Evolutionary conservation across 2,329 filamentous ascomycete genomes (phyloP).

Genomic region (Zasmidium citrigriseum): DNA sequence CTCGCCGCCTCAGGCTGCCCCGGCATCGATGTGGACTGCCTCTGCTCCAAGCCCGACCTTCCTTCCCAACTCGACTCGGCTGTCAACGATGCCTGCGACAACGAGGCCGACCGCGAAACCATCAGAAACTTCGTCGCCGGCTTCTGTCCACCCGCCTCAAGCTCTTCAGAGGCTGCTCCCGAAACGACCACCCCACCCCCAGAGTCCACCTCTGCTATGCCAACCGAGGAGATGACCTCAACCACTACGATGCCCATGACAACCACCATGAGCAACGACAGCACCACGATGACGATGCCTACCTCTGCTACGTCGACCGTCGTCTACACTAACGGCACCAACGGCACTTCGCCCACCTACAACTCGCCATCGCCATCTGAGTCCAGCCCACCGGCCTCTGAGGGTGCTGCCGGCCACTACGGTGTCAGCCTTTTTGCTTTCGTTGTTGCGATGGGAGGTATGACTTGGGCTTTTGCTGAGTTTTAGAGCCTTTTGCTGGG

Average conservation of each 20-base stretch:
- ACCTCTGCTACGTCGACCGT: background rate
- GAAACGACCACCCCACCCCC: background rate
- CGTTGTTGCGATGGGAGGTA: conserved; percentile 16
- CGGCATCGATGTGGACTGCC: conserved; percentile 14
- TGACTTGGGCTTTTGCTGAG: conserved; percentile 24
- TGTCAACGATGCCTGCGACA: conserved; percentile 15
- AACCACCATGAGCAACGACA: background rate
- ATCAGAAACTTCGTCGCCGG: conserved; percentile 10
- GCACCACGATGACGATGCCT: no score
- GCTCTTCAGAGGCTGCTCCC: background rate
- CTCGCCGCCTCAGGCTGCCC: conserved; percentile 17
- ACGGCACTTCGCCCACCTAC: conserved; percentile 2
- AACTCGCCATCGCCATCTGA: background rate
- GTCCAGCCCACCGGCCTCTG: background rate
- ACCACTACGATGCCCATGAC: background rate
- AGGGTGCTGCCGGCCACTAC: conserved; percentile 7
- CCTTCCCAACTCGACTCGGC: conserved; percentile 9
- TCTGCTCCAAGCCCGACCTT: conserved; percentile 17
- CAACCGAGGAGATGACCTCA: no score
- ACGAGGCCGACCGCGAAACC: conserved; percentile 4
- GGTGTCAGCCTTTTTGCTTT: conserved; percentile 12
- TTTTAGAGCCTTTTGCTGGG: no score
- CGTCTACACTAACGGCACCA: conserved; percentile 3
- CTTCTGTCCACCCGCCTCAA: background rate
- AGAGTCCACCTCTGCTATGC: no score